Conservation (phyloP, 768 basidiomycete genomes). For the Paxillus ammoniavirescens region DNA sequence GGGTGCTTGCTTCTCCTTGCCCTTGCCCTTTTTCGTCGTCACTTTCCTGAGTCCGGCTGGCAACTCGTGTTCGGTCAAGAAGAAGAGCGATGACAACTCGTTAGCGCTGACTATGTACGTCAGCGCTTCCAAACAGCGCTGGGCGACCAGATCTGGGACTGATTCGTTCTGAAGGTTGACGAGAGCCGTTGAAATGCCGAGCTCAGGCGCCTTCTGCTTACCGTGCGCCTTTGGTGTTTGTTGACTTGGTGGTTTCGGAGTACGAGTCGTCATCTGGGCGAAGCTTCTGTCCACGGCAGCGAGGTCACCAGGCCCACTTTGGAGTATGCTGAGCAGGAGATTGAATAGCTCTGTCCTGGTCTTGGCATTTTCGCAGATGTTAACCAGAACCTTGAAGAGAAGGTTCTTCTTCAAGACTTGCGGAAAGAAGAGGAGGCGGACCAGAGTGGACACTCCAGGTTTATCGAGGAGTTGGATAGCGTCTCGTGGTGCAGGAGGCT, state of each 20-base stretch:
- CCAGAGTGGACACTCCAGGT: constrained; percentile 79
- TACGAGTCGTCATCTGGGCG: constrained; percentile 82
- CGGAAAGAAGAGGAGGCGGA: constrained; percentile 95
- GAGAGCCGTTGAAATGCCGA: constrained; percentile 46
- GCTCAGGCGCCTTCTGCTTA: constrained; percentile 70
- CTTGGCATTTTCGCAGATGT: constrained; percentile 92
- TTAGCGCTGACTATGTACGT: constrained; percentile 85
- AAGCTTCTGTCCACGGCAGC: constrained; percentile 92
- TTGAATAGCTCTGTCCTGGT: constrained; percentile 93
- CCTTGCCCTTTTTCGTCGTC: constrained; percentile 85
- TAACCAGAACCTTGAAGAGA: constrained; percentile 87
- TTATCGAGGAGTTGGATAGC: constrained; percentile 94
- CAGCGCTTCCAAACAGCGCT: constrained; percentile 90
- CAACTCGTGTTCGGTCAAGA: constrained; percentile 93
- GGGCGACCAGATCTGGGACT: constrained; percentile 89
- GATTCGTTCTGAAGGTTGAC: constrained; percentile 67
- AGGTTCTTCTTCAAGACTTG: constrained; percentile 83
- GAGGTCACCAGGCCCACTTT: constrained; percentile 93
- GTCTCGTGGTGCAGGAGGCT: constrained; percentile 65
- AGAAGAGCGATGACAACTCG: constrained; percentile 84
- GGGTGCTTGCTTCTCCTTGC: constrained; percentile 82
- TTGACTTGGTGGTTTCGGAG: constrained; percentile 47
- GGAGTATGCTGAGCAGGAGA: constrained; percentile 87
- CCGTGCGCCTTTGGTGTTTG: constrained; percentile 48
- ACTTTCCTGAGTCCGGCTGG: constrained; percentile 71